Evolutionary conservation across 2,329 filamentous ascomycete genomes (phyloP).

Genomic region (Trichoderma atroviride): DNA sequence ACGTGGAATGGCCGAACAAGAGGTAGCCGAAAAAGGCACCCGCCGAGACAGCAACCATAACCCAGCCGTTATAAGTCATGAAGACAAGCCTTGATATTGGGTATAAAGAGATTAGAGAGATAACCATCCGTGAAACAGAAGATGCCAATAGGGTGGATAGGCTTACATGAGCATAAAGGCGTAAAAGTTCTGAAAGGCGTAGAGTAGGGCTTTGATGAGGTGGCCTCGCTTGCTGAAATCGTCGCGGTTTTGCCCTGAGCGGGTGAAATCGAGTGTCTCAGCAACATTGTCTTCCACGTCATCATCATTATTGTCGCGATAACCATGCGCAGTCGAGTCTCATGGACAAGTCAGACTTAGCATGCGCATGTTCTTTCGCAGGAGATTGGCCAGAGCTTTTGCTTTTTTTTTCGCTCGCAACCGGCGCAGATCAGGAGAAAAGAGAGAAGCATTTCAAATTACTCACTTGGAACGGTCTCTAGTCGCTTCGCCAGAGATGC

Average conservation of each 20-base stretch:
- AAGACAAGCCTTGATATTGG: conserved; percentile 75
- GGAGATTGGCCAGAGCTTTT: conserved; percentile 6
- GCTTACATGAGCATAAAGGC: conserved; percentile 99
- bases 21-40: conserved; percentile 90
- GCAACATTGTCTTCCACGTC: conserved; percentile 46
- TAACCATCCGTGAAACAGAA: neutral
- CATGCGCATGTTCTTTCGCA: conserved; percentile 32
- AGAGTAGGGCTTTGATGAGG: conserved; percentile 78
- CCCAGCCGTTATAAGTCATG: conserved; percentile 99
- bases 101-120: neutral
- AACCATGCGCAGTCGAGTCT: conserved; percentile 6
- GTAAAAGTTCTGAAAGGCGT: conserved; percentile 95
- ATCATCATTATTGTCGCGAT: conserved; percentile 20
- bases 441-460: neutral
- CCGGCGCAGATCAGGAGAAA: neutral
- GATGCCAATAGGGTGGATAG: neutral
- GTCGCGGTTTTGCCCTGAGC: conserved; percentile 71
- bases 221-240: conserved; percentile 68
- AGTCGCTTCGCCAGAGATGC: conserved; percentile 50
- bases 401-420: neutral
- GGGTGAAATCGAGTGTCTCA: conserved; percentile 67
- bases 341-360: conserved; percentile 34
- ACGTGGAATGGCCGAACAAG: conserved; percentile 71
- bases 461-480: conserved; percentile 58
- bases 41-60: conserved; percentile 88